Evolutionary conservation across 345 rosid genomes (phyloP).

Genomic region (Populus ilicifolia): DNA sequence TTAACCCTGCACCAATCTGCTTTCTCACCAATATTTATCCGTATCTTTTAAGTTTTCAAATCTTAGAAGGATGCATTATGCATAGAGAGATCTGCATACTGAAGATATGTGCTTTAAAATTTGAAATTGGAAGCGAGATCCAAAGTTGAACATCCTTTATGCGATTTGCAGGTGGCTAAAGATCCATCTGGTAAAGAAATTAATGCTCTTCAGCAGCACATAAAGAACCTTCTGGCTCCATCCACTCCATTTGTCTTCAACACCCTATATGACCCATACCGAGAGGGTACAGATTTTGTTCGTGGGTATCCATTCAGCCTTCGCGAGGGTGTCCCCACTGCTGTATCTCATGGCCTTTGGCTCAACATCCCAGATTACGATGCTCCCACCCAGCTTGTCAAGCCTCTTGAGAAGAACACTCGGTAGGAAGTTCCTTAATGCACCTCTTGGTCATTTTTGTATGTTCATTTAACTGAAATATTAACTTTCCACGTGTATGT

Average conservation of each 20-base stretch:
- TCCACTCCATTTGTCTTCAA: constrained; percentile 86
- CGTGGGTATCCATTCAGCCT: constrained; percentile 96
- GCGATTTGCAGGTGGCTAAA: constrained; percentile 63
- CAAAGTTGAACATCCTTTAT: neutral
- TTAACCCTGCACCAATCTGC: too few species aligned
- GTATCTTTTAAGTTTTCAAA: neutral
- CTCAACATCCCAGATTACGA: constrained; percentile 94
- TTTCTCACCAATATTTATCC: neutral
- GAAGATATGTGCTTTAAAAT: neutral
- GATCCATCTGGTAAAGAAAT: constrained; percentile 81
- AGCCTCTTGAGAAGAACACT: constrained; percentile 84
- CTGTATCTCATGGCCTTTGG: constrained; percentile 91
- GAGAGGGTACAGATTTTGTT: constrained; percentile 80
- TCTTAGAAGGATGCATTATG: neutral
- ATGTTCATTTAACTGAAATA: neutral
- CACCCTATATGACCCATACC: constrained; percentile 83
- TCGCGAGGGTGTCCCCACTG: constrained; percentile 82
- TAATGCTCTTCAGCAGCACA: constrained; percentile 90
- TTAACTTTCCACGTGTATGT: constrained; percentile 7
- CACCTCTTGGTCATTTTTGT: neutral
- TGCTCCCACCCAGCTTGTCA: constrained; percentile 92
- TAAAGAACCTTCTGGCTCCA: constrained; percentile 68
- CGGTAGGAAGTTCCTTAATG: constrained; percentile 35
- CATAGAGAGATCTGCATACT: too few species aligned
- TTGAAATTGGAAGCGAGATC: neutral